These are phyloP conservation scores for Linnemannia hyalina DNA, from an alignment of 192 early-diverging fungal species.

Conservation along the genomic window DNA sequence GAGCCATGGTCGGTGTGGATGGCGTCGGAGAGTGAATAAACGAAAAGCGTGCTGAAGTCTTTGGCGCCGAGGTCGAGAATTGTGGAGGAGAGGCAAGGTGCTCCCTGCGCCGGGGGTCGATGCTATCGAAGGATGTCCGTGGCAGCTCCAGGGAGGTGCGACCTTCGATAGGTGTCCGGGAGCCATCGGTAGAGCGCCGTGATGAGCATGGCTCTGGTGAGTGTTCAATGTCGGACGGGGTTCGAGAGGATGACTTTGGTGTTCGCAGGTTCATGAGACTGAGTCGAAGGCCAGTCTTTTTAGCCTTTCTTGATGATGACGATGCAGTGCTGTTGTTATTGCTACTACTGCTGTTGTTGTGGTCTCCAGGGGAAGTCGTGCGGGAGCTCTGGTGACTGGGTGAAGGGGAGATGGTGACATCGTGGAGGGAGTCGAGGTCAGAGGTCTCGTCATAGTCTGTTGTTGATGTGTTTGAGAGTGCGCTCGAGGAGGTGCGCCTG, in stretches of 20 bases:
- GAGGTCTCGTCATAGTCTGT: slow-evolving; percentile 52
- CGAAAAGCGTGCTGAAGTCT: slow-evolving; percentile 40
- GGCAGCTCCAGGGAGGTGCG: slow-evolving; percentile 19
- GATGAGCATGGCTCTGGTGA: slow-evolving; percentile 19
- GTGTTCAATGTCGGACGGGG: slow-evolving; percentile 24
- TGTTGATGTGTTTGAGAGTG: slow-evolving; percentile 36
- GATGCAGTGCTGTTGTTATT: background rate
- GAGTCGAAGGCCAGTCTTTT: slow-evolving; percentile 29
- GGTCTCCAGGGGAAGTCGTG: slow-evolving; percentile 33
- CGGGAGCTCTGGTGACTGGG: slow-evolving; percentile 40
- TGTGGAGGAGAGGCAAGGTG: slow-evolving; percentile 32
- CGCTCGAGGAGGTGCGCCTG: slow-evolving; percentile 39
- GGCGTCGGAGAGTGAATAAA: slow-evolving; percentile 49
- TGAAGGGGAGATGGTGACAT: slow-evolving; percentile 23
- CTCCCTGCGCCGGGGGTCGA: slow-evolving; percentile 36
- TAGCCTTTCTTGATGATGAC: slow-evolving; percentile 13
- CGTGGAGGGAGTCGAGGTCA: slow-evolving; percentile 38
- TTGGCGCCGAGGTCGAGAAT: slow-evolving; percentile 40
- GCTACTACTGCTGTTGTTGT: background rate
- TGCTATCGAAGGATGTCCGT: slow-evolving; percentile 28
- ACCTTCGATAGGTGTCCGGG: background rate
- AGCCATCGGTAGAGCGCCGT: slow-evolving; percentile 17
- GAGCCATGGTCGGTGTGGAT: slow-evolving; percentile 41
- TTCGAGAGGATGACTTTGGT: slow-evolving; percentile 17
- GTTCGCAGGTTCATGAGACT: slow-evolving; percentile 45